A percentile compares a stretch with the other conserved stretches of the same genome.
Conservation (phyloP, 2,329 filamentous ascomycete species). For the Graphilbum ipis-grandicollis region DNA sequence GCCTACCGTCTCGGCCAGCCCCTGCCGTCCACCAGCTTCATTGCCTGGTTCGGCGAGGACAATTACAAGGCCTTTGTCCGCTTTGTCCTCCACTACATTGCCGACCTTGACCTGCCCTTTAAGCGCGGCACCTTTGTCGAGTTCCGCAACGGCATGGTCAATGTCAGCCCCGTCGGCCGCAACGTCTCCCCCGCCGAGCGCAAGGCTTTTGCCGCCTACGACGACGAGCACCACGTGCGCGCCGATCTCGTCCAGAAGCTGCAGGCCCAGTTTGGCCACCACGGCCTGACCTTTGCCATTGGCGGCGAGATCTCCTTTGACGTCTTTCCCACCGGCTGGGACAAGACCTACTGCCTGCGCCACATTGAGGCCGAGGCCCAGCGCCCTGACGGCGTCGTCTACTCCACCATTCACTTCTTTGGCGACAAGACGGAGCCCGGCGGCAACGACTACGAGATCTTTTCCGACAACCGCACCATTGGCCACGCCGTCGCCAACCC, state of each 20-base stretch:
- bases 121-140: conserved; percentile 77
- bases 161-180: conserved; percentile 66
- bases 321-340: conserved; percentile 92
- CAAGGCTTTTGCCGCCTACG: conserved; percentile 65
- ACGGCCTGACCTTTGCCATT: conserved; percentile 81
- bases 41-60: conserved; percentile 73
- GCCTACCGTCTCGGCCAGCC: conserved; percentile 69
- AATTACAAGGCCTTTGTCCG: conserved; percentile 62
- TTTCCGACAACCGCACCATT: conserved; percentile 58
- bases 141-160: conserved; percentile 86
- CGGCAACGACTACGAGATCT: conserved; percentile 95
- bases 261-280: conserved; percentile 64
- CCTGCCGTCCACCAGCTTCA: conserved; percentile 71
- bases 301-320: conserved; percentile 98
- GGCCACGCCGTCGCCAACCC: conserved; percentile 73
- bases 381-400: conserved; percentile 52
- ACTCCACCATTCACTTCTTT: conserved; percentile 90
- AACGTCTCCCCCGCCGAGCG: conserved; percentile 73
- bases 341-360: conserved; percentile 91
- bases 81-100: conserved; percentile 67
- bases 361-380: conserved; percentile 71
- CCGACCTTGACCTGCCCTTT: conserved; percentile 67
- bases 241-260: conserved; percentile 59
- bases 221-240: conserved; percentile 60
- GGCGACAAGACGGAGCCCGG: conserved; percentile 87